Conservation (phyloP, 352 stramenopile genomes). For the Pythium sukuiense region DNA sequence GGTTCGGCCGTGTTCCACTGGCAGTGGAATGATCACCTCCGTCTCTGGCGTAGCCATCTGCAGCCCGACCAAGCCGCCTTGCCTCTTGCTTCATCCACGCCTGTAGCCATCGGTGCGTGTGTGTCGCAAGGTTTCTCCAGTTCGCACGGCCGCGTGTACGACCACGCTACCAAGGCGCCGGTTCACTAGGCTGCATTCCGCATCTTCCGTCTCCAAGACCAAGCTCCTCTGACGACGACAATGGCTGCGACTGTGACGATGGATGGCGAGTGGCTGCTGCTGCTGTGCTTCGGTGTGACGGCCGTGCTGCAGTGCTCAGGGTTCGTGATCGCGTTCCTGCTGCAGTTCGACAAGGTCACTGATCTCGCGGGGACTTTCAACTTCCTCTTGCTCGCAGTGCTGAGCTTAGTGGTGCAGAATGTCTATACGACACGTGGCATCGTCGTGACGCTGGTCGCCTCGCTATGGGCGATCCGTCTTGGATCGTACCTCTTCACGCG, state of each 20-base stretch:
- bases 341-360: slow-evolving; percentile 70
- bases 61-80: no score
- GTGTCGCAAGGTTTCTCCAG: neutral
- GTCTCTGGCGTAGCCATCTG: no score
- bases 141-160: no score
- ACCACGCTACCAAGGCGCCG: no score
- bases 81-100: no score
- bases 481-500: slow-evolving; percentile 63
- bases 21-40: neutral
- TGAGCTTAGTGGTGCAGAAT: slow-evolving; percentile 47
- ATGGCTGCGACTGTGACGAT: slow-evolving; percentile 22
- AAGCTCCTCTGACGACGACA: neutral
- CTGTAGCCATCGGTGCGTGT: neutral
- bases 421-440: slow-evolving; percentile 48
- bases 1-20: neutral
- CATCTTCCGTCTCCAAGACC: neutral
- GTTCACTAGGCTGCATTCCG: no score
- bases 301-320: slow-evolving; percentile 56
- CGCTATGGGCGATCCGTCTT: slow-evolving; percentile 62
- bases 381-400: slow-evolving; percentile 51
- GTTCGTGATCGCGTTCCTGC: slow-evolving; percentile 57
- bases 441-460: slow-evolving; percentile 46
- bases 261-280: slow-evolving; percentile 38
- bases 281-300: slow-evolving; percentile 50
- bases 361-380: slow-evolving; percentile 64